These are phyloP conservation scores for Coemansia sp. DNA, from an alignment of 192 early-diverging fungal species.

Conservation along the genomic window DNA sequence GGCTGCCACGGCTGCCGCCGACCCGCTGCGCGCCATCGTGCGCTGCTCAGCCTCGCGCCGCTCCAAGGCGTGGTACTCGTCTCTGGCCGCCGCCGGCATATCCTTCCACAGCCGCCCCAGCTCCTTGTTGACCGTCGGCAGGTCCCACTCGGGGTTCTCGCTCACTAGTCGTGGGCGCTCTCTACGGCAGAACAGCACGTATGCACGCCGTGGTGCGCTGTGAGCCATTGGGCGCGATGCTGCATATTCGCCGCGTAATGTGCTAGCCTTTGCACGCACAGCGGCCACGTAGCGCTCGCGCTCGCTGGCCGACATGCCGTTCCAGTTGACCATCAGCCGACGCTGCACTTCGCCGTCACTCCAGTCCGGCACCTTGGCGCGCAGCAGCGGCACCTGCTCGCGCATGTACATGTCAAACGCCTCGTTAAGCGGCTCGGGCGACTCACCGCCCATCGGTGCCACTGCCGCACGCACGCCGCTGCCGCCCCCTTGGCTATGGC, in stretches of 20 bases:
- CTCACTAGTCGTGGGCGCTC: slow-evolving; percentile 38
- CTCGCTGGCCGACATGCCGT: slow-evolving; percentile 27
- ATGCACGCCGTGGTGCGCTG: slow-evolving; percentile 48
- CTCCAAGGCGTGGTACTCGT: slow-evolving; percentile 41
- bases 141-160: slow-evolving; percentile 45
- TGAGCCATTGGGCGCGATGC: slow-evolving; percentile 12
- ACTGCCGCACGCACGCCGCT: too few species aligned
- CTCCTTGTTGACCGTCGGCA: slow-evolving; percentile 53
- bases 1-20: slow-evolving; percentile 8
- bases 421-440: slow-evolving; percentile 24
- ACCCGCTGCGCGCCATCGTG: slow-evolving; percentile 5
- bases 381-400: slow-evolving; percentile 47
- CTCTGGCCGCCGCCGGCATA: slow-evolving; percentile 26
- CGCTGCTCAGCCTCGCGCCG: slow-evolving; percentile 40
- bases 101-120: slow-evolving; percentile 53
- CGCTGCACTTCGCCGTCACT: slow-evolving; percentile 43
- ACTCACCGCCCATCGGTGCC: slow-evolving; percentile 7
- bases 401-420: slow-evolving; percentile 34
- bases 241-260: neutral
- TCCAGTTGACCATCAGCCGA: slow-evolving; percentile 46
- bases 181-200: slow-evolving; percentile 48
- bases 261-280: neutral
- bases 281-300: slow-evolving; percentile 32
- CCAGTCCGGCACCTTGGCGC: slow-evolving; percentile 51
- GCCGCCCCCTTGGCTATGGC: too few species aligned